A percentile compares a stretch with the other conserved stretches of the same genome.
Evolutionary conservation across 1,284 basidiomycete species (phyloP).

Genomic region (Cystobasidium slooffiae): DNA sequence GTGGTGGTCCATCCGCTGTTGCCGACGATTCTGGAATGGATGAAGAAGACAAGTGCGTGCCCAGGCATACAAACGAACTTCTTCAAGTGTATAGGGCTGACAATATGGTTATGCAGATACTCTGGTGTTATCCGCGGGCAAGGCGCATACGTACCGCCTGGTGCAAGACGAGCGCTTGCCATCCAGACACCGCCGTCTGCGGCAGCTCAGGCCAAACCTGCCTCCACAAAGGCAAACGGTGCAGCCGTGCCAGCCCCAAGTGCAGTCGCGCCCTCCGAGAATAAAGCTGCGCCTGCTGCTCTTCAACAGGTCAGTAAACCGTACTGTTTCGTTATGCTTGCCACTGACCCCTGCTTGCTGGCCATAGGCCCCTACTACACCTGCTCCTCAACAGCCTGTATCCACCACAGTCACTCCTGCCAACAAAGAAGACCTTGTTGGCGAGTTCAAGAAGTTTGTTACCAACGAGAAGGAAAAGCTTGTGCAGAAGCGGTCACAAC

Average conservation of each 20-base stretch:
- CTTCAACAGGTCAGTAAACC: neutral
- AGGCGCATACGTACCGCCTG: conserved; percentile 91
- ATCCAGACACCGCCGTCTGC: conserved; percentile 17
- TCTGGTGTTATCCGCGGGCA: conserved; percentile 86
- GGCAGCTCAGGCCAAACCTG: conserved; percentile 23
- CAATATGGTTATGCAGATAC: conserved; percentile 65
- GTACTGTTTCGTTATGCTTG: conserved; percentile 31
- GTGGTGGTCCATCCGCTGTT: conserved; percentile 63
- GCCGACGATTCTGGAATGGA: conserved; percentile 74
- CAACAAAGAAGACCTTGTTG: conserved; percentile 52
- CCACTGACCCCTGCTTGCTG: conserved; percentile 23
- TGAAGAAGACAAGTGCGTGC: conserved; percentile 88
- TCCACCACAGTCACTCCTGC: conserved; percentile 9
- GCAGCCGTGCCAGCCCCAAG: neutral
- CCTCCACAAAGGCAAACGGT: conserved; percentile 7
- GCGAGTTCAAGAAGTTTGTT: conserved; percentile 80
- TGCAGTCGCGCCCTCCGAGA: neutral
- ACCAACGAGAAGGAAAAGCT: conserved; percentile 83
- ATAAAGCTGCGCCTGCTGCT: neutral
- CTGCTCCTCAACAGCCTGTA: conserved; percentile 38
- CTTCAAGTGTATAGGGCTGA: too few relatives aligned
- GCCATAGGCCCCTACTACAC: conserved; percentile 36
- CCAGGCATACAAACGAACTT: neutral
- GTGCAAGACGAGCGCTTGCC: conserved; percentile 65
- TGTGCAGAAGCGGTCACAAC: conserved; percentile 84